Base-by-base conservation (phyloP, 2,329 filamentous ascomycete genomes). In the Talaromyces sp. region DNA sequence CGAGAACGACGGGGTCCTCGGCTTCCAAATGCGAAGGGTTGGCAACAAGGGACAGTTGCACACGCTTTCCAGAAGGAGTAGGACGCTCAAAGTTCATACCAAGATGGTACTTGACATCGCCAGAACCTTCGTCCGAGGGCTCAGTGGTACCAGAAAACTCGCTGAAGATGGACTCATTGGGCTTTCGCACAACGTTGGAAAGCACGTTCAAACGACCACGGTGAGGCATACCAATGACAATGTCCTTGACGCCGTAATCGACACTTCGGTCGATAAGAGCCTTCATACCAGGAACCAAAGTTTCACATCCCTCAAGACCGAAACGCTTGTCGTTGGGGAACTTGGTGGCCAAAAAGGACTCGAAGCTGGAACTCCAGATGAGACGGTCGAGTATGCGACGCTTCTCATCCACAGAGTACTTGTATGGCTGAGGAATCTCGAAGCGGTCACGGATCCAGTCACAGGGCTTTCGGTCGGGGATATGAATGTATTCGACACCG, bases 81-180 rank as follows among this genome's bases (percentile, higher is more conserved):
- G 95, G 95, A 65, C 95, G 92, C 82, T 99, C 95, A 69, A 99
- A 99, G 84, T 99, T 99, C 95, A 99, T 99, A 74, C 95, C 95
- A 72, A 99, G 83, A 82, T 99, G 95, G 82, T 99, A 99, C 81
- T 99, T 99, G 79, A 99, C 95, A 77, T 99, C 95, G 71, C 95
- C 95, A 62, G 95, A 98, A 63, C 95, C 95, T 80, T 99, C 93
- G 69, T 98, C 95, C 69, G 91, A 90, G 60, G 91, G 91, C 73
- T 91, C 92, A 25, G 90, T 82, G 54, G 89, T 91, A 70, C 95
- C 95, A 65, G 91, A 90, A 72, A 99, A 99, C 78, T 99, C 95
- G 75, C 91, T 96, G 83, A 99, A 99, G 78, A 99, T 99, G 67
- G 95, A 98, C 82, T 98, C 95, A 79, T 99, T 99, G 71, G 95